Percentiles rank a stretch among this genome's conserved stretches.
phyloP scores from a whole-genome alignment of 495 filamentous ascomycete species.

The Penicillium cataractarum region DNA sequence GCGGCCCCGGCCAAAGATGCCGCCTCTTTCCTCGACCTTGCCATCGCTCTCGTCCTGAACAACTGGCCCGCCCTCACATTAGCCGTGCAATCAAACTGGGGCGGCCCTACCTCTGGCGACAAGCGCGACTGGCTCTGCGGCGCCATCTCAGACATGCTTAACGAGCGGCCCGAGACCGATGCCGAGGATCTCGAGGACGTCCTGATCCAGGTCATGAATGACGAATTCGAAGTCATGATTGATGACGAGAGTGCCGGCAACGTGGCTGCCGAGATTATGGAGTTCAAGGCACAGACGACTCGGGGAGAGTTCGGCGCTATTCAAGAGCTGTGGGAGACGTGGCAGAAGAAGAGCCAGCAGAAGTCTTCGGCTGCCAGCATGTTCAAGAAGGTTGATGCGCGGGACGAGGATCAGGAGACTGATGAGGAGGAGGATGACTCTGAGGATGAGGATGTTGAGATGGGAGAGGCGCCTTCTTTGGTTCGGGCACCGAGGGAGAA shows the following conservation, averaged over 20 bases:
- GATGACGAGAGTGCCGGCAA: constrained; percentile 84
- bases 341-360: constrained; percentile 58
- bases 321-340: constrained; percentile 67
- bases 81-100: constrained; percentile 85
- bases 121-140: constrained; percentile 98
- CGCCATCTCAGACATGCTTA: constrained; percentile 80
- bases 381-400: constrained; percentile 60
- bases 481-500: constrained; percentile 64
- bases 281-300: constrained; percentile 60
- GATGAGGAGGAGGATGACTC: constrained; percentile 62
- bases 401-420: constrained; percentile 53
- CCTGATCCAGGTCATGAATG: constrained; percentile 85
- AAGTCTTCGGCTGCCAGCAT: constrained; percentile 54
- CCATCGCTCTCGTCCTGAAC: constrained; percentile 76
- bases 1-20: constrained; percentile 25
- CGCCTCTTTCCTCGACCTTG: constrained; percentile 71
- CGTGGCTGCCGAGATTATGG: constrained; percentile 73
- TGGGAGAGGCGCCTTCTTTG: constrained; percentile 71
- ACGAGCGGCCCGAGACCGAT: constrained; percentile 72
- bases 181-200: constrained; percentile 81
- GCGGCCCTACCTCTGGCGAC: constrained; percentile 78
- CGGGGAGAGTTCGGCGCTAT: constrained; percentile 70
- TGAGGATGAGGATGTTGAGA: constrained; percentile 68
- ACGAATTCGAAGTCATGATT: constrained; percentile 90
- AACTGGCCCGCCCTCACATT: constrained; percentile 85